A percentile compares a stretch with the other conserved stretches of the same genome.
These are phyloP conservation scores for Rhizopus arrhizus DNA, from an alignment of 371 early-diverging fungal species.

Conservation along the genomic window DNA sequence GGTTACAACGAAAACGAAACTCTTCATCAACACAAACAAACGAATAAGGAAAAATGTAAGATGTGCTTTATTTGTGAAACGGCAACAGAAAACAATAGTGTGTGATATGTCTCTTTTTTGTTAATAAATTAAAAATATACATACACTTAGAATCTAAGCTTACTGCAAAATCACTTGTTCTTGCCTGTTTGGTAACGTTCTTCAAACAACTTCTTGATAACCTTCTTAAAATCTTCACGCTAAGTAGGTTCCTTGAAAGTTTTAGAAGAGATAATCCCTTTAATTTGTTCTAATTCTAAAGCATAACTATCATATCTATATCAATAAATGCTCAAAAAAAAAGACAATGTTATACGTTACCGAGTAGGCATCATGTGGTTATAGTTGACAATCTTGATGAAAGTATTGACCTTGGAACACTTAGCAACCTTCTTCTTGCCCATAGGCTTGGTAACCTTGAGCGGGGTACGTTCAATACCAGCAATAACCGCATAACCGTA, in stretches of 20 bases:
- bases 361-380: conserved; percentile 92
- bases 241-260: conserved; percentile 90
- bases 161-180: conserved; percentile 99
- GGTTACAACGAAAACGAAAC: neutral
- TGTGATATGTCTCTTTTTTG: too few relatives aligned
- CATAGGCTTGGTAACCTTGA: too few relatives aligned
- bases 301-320: conserved; percentile 56
- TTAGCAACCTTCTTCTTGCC: too few relatives aligned
- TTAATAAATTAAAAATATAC: too few relatives aligned
- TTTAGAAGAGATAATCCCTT: too few relatives aligned
- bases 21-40: neutral
- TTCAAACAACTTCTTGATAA: conserved; percentile 92
- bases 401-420: too few relatives aligned
- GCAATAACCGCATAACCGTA: conserved; percentile 97
- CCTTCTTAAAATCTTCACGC: conserved; percentile 87
- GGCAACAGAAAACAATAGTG: too few relatives aligned
- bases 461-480: too few relatives aligned
- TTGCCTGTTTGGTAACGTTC: conserved; percentile 94
- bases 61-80: too few relatives aligned
- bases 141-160: conserved; percentile 89
- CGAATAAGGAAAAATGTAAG: too few relatives aligned
- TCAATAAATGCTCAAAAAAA: neutral
- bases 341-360: conserved; percentile 32
- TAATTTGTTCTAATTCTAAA: conserved; percentile 24
- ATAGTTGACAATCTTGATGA: too few relatives aligned